phyloP scores from a whole-genome alignment of 441 rosid genomes.

The Mallotus repandus region DNA sequence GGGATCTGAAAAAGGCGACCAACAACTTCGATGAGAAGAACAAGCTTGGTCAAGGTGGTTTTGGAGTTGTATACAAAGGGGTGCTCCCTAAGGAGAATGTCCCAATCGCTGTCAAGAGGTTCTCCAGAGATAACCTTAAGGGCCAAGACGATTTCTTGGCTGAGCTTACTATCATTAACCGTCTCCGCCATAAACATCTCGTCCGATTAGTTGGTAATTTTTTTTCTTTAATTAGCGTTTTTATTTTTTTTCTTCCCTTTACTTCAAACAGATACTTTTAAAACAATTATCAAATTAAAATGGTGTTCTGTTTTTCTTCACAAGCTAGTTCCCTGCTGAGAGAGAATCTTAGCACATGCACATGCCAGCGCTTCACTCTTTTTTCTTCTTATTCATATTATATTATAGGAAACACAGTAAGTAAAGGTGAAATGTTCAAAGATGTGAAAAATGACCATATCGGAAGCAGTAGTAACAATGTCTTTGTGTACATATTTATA shows the following conservation, averaged over 20 bases:
- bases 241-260: neutral
- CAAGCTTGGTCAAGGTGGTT: slow-evolving; percentile 53
- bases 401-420: too few relatives aligned
- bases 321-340: too few relatives aligned
- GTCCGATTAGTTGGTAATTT: slow-evolving; percentile 46
- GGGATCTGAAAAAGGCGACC: slow-evolving; percentile 53
- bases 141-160: slow-evolving; percentile 53
- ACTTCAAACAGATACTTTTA: too few relatives aligned
- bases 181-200: slow-evolving; percentile 56
- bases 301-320: neutral
- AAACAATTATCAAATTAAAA: too few relatives aligned
- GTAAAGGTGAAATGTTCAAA: neutral
- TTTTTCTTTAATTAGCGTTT: too few relatives aligned
- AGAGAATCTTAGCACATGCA: slow-evolving; percentile 12
- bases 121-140: slow-evolving; percentile 39
- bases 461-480: too few relatives aligned
- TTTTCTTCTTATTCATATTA: too few relatives aligned
- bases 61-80: slow-evolving; percentile 49
- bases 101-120: slow-evolving; percentile 50
- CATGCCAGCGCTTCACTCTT: too few relatives aligned
- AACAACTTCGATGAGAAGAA: slow-evolving; percentile 45
- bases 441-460: neutral
- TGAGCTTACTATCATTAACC: slow-evolving; percentile 57
- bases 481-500: too few relatives aligned
- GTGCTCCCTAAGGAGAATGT: slow-evolving; percentile 38